Evolutionary conservation across 1,139 yeast species (phyloP).

Genomic region (Candida frijolesensis): DNA sequence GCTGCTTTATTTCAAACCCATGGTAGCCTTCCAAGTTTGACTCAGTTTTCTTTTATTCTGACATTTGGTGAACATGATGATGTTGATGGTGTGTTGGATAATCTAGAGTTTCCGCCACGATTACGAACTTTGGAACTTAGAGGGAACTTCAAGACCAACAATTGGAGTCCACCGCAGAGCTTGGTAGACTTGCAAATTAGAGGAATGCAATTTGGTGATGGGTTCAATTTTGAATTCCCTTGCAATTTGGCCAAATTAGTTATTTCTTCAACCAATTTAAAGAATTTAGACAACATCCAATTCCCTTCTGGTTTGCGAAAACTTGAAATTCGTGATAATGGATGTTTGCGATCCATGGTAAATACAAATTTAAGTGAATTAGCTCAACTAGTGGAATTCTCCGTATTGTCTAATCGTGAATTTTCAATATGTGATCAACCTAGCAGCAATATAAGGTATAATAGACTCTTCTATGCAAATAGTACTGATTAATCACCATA

Average conservation of each 20-base stretch:
- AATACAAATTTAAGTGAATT: background rate
- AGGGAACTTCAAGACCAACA: background rate
- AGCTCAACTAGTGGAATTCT: background rate
- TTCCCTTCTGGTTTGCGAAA: slow-evolving; percentile 1
- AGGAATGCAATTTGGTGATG: background rate
- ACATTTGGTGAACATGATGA: background rate
- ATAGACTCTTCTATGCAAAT: background rate
- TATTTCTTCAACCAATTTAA: background rate
- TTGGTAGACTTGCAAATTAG: background rate
- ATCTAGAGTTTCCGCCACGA: background rate
- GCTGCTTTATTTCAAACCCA: background rate
- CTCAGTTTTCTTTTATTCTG: background rate
- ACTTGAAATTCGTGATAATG: slow-evolving; percentile 1
- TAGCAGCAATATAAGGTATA: background rate
- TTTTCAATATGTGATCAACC: background rate
- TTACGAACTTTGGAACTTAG: background rate
- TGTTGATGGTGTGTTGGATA: background rate
- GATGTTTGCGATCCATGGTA: background rate
- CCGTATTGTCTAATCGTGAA: background rate
- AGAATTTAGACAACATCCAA: background rate
- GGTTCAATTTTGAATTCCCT: background rate
- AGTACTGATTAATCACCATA: background rate
- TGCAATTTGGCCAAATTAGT: background rate
- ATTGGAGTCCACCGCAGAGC: background rate
- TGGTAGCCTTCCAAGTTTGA: background rate